Conservation (phyloP, 2,329 filamentous ascomycete genomes). For the Arachnopeziza araneosa region DNA sequence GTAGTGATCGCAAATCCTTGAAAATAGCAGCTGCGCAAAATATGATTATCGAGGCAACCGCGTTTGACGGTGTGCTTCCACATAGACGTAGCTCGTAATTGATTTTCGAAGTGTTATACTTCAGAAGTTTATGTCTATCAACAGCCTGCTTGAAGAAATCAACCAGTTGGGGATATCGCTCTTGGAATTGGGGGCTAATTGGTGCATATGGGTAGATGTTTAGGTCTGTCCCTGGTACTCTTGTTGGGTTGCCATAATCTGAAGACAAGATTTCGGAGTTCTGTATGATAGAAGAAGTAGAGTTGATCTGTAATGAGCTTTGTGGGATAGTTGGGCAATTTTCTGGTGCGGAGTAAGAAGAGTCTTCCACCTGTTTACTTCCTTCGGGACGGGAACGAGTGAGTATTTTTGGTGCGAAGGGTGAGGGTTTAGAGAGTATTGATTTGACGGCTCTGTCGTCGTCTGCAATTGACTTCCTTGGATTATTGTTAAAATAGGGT, state of each 20-base stretch:
- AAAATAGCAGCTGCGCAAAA: not conserved
- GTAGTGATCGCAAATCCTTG: not conserved
- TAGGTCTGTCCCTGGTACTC: not conserved
- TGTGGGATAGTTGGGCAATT: not conserved
- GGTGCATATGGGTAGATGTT: slow-evolving; percentile 4
- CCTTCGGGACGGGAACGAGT: not conserved
- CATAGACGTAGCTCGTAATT: slow-evolving; percentile 6
- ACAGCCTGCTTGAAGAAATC: slow-evolving; percentile 8
- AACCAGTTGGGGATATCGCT: slow-evolving; percentile 5
- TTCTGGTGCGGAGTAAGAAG: not conserved
- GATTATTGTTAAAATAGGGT: not conserved
- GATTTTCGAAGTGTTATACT: slow-evolving; percentile 1
- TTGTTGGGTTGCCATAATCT: not conserved
- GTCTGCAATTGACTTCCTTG: not conserved
- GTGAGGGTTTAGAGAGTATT: not conserved
- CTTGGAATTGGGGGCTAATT: not conserved
- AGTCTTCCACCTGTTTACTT: not conserved
- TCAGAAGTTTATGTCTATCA: not conserved
- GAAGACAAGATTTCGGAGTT: not conserved
- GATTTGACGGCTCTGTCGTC: not conserved
- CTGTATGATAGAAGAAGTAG: not conserved
- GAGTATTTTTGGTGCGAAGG: not conserved
- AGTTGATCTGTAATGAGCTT: not conserved
- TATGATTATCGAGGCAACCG: not conserved
- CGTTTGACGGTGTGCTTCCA: not conserved